Base-by-base conservation (phyloP, 2,329 filamentous ascomycete species). In the Metarhizium anisopliae region DNA sequence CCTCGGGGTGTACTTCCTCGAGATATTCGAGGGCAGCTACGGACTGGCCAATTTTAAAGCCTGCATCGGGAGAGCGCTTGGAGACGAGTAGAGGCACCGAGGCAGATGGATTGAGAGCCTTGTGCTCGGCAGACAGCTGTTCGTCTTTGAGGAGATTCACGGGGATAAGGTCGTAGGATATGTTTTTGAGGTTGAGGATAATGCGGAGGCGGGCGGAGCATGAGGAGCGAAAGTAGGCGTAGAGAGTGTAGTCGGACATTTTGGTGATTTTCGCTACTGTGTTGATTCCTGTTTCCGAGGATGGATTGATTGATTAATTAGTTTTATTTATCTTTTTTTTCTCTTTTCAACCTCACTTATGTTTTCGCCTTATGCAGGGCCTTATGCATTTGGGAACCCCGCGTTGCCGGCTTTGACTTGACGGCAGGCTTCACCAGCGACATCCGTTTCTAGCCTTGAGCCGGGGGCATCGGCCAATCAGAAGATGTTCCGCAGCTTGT, bases 211-310 rank as follows among this genome's bases (percentile, higher is more conserved):
- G 78, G 0, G 78, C 81, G 1, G 81, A 80, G 69, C 82, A 86
- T 16, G 81, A 84, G 51, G 83, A 86, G 59, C 80, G 75, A 68
- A 80, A 84, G 70, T 84, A 85, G 58, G 75, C 79, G 70, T 85
- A 77, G 10, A 86, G 76, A 1, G 68, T 72, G 62, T 70, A 74
- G 38, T 67, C 61, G 50, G 61, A 6, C 58, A 59, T 56, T 54
- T 18, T 50, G 35, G n/a, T 3, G 50, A 18, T 30, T 25, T 25
- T 25, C 25, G 25, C 25, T 25, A 25, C 25, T 25, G 25, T 4
- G 25, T 25, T 25, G n/a, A 10, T 14, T 29, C n/a, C 13, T 6
- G 20, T 14, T 47, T 52, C 1, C 6, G 1, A 36, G 49, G 35
- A 18, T 51, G 49, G n/a, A 38, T 30, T 14, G 50, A 36, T 8